Percentiles rank a stretch among this genome's conserved stretches.
Conservation (phyloP, 768 basidiomycete genomes). For the Mycena sanguinolenta region DNA sequence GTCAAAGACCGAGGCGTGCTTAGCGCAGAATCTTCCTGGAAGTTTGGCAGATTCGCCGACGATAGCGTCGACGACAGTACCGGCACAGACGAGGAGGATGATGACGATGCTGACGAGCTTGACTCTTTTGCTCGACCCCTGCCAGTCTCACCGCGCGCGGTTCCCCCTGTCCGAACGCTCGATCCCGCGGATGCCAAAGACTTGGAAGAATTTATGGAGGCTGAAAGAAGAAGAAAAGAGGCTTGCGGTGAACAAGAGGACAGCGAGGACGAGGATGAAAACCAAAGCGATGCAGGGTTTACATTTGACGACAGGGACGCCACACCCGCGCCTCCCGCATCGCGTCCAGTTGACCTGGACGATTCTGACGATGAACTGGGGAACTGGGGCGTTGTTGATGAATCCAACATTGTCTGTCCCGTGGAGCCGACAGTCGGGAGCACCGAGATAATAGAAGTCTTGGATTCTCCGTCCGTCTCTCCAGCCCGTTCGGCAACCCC, state of each 20-base stretch:
- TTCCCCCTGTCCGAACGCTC: slow-evolving; percentile 59
- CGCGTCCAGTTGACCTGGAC: slow-evolving; percentile 34
- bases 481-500: background rate
- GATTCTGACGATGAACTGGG: slow-evolving; percentile 64
- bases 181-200: slow-evolving; percentile 72
- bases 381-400: slow-evolving; percentile 43
- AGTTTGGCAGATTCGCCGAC: slow-evolving; percentile 67
- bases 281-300: background rate
- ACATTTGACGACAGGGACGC: background rate
- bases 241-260: slow-evolving; percentile 55
- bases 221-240: slow-evolving; percentile 67
- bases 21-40: slow-evolving; percentile 54
- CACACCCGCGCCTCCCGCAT: background rate
- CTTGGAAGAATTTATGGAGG: slow-evolving; percentile 75
- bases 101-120: slow-evolving; percentile 70
- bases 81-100: slow-evolving; percentile 54
- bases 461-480: slow-evolving; percentile 18
- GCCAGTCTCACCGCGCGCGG: slow-evolving; percentile 44
- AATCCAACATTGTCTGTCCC: slow-evolving; percentile 25
- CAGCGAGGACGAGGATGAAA: slow-evolving; percentile 38
- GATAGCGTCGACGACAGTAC: slow-evolving; percentile 41
- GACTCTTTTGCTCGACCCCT: slow-evolving; percentile 58
- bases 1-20: slow-evolving; percentile 81
- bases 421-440: background rate
- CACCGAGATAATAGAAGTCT: slow-evolving; percentile 20